A percentile compares a stretch with the other conserved stretches of the same genome.
Evolutionary conservation across 1,139 yeast genomes (phyloP).

Genomic region (Ogataea hybrid): DNA sequence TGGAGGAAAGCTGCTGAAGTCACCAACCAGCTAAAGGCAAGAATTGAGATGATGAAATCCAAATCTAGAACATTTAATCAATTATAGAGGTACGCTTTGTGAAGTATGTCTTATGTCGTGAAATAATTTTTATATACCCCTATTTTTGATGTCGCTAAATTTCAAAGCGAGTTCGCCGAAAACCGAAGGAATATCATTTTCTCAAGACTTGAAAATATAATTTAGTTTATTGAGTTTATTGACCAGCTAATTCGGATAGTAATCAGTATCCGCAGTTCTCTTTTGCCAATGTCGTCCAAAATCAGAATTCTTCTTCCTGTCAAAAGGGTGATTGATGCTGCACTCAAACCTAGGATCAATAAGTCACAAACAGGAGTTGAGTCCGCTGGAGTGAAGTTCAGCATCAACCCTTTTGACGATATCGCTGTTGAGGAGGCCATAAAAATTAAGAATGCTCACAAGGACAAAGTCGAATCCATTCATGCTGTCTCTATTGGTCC

Average conservation of each 20-base stretch:
- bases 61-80: constrained; percentile 40
- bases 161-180: constrained; percentile 7
- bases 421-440: constrained; percentile 95
- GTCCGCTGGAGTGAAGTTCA: constrained; percentile 86
- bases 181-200: not conserved
- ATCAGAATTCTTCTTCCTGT: constrained; percentile 88
- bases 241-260: not conserved
- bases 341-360: constrained; percentile 90
- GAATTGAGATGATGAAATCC: constrained; percentile 89
- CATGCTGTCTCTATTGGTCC: constrained; percentile 96
- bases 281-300: constrained; percentile 42
- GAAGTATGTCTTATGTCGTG: not conserved
- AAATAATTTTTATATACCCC: not conserved
- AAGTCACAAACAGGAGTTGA: constrained; percentile 84
- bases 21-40: constrained; percentile 71
- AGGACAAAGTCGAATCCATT: constrained; percentile 72
- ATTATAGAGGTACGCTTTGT: constrained; percentile 5
- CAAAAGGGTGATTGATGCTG: constrained; percentile 91
- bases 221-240: too few species aligned
- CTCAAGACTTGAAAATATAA: not conserved
- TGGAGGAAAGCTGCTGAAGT: constrained; percentile 93
- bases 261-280: too few species aligned
- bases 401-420: constrained; percentile 96
- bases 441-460: constrained; percentile 65
- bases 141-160: not conserved